phyloP scores from a whole-genome alignment of 2,329 filamentous ascomycete species.

The Ophiostoma perfectum region DNA sequence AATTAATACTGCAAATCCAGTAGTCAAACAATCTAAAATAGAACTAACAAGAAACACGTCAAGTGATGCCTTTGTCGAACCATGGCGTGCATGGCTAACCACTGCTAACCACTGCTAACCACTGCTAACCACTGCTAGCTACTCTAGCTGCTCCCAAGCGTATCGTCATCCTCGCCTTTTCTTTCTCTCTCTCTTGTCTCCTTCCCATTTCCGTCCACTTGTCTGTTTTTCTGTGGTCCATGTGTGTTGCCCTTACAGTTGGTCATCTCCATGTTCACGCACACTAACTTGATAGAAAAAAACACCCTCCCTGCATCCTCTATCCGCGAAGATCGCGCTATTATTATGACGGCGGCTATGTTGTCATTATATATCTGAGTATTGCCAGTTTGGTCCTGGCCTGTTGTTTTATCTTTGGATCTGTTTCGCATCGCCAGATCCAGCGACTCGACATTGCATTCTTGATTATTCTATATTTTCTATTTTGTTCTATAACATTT shows the following conservation, averaged over 20 bases:
- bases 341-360: background rate
- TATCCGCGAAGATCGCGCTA: background rate
- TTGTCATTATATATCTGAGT: background rate
- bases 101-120: background rate
- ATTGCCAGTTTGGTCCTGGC: background rate
- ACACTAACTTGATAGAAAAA: background rate
- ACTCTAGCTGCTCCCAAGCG: constrained; percentile 2
- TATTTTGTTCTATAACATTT: background rate
- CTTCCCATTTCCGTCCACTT: background rate
- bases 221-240: too few species aligned
- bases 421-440: too few species aligned
- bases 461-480: background rate
- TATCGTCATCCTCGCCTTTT: constrained; percentile 1
- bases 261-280: too few species aligned
- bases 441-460: too few species aligned
- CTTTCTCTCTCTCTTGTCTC: background rate
- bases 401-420: background rate
- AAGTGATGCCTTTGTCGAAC: background rate
- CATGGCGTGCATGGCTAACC: background rate
- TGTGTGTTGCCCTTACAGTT: too few species aligned
- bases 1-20: too few species aligned
- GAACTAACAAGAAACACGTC: background rate
- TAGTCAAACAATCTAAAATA: background rate
- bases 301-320: background rate
- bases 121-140: background rate